Evolutionary conservation across 768 basidiomycete species (phyloP), one percentile per base, ranked within the genome.

Genomic region (Serendipita vermifera): DNA sequence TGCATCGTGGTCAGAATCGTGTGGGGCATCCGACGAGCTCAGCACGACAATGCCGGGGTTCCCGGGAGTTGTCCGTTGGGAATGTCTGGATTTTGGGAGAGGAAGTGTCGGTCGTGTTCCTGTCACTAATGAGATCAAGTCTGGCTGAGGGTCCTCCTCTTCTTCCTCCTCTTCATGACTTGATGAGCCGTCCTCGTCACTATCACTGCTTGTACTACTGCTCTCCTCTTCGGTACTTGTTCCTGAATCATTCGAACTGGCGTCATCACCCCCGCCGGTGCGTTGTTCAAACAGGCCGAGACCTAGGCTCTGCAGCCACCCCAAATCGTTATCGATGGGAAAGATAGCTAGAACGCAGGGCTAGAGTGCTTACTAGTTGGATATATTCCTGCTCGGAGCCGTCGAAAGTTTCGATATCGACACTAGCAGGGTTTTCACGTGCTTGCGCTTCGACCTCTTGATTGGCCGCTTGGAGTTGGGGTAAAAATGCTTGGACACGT

Each of bases 381-480:
- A 86, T 81, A 63, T 82, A 78, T 57, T 67, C 73, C 1, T 71
- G 72, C 53, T 70, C 71, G n/a, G 69, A 69, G 20, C 69, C 71
- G 5, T 70, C 68, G 22, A 86, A 61, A 57, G 81, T 73, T 65
- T 87, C 85, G 36, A 87, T 84, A 62, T 86, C 78, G n/a, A 86
- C 69, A 61, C 78, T 81, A 15, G 65, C 63, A 1, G 80, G 82
- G 58, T 81, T 73, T 36, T 67, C 65, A 35, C 73, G 66, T 7
- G 69, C 70, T n/a, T 71, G 71, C 57, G 73, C 70, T 2, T 72
- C 62, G 15, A 86, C 73, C 1, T 74, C 65, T 2, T 72, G 73
- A 61, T 85, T 86, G 2, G 83, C 81, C 11, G 79, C 81, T 43
- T 80, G 76, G 15, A 86, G 69, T 60, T 78, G 71, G 2, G 83